phyloP scores from a whole-genome alignment of 2,329 filamentous ascomycete genomes.

The Talaromyces funiculosus region DNA sequence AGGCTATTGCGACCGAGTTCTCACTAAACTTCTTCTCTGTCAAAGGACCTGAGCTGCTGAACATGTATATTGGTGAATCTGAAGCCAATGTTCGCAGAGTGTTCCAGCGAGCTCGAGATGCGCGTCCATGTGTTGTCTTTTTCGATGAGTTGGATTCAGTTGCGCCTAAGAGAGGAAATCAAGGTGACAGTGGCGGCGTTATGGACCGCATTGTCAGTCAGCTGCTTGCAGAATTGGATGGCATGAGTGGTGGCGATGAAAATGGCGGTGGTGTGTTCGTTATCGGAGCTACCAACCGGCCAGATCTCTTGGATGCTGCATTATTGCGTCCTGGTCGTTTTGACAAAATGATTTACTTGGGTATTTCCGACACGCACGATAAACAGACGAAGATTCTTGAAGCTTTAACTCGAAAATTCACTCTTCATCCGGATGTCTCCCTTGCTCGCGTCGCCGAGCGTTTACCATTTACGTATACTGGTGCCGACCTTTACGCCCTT shows the following conservation, averaged over 20 bases:
- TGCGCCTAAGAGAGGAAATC: slow-evolving; percentile 91
- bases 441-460: slow-evolving; percentile 66
- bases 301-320: slow-evolving; percentile 86
- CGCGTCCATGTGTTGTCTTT: slow-evolving; percentile 97
- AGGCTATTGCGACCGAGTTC: slow-evolving; percentile 98
- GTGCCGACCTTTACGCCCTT: slow-evolving; percentile 92
- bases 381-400: slow-evolving; percentile 94
- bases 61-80: slow-evolving; percentile 99
- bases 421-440: slow-evolving; percentile 71
- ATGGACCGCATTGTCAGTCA: slow-evolving; percentile 98
- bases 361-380: slow-evolving; percentile 91
- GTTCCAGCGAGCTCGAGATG: slow-evolving; percentile 97
- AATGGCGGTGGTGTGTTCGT: slow-evolving; percentile 81
- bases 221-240: slow-evolving; percentile 88
- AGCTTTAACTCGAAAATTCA: slow-evolving; percentile 91
- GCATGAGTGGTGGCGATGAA: slow-evolving; percentile 91
- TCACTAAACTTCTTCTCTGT: slow-evolving; percentile 99
- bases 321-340: slow-evolving; percentile 85
- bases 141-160: slow-evolving; percentile 96
- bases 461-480: slow-evolving; percentile 93
- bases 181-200: slow-evolving; percentile 93
- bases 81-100: slow-evolving; percentile 99
- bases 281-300: slow-evolving; percentile 91
- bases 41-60: slow-evolving; percentile 95
- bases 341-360: slow-evolving; percentile 97